Evolutionary conservation across 2,329 filamentous ascomycete species (phyloP).

Genomic region (Trichoderma atrobrunneum): DNA sequence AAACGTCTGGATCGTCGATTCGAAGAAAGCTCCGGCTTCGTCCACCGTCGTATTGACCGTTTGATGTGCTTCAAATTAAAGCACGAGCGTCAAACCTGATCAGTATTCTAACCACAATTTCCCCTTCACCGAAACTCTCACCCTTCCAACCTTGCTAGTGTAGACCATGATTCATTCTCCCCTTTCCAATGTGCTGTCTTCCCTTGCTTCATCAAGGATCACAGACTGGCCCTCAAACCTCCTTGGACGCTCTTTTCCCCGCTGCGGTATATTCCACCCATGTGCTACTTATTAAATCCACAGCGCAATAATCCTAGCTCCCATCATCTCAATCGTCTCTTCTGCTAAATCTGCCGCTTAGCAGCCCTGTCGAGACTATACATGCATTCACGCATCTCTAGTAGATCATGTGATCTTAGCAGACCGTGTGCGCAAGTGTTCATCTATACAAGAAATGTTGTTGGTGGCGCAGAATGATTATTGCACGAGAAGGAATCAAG

Average conservation of each 20-base stretch:
- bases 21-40: not conserved
- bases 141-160: not conserved
- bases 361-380: not conserved
- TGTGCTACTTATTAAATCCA: not conserved
- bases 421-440: not conserved
- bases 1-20: not conserved
- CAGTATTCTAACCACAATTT: not conserved
- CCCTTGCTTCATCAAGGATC: not conserved
- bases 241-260: not conserved
- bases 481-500: not conserved
- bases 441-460: not conserved
- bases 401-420: not conserved
- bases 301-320: not conserved
- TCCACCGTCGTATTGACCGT: not conserved
- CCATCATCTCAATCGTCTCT: not conserved
- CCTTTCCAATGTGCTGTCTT: not conserved
- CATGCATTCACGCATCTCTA: not conserved
- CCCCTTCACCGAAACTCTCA: not conserved
- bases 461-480: not conserved
- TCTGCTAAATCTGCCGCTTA: not conserved
- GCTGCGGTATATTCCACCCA: not conserved
- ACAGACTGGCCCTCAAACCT: accelerated
- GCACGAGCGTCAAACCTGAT: not conserved
- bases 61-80: not conserved
- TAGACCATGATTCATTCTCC: not conserved